Conservation (phyloP, 306 rosid species). For the Cucurbita argyrosperma region DNA sequence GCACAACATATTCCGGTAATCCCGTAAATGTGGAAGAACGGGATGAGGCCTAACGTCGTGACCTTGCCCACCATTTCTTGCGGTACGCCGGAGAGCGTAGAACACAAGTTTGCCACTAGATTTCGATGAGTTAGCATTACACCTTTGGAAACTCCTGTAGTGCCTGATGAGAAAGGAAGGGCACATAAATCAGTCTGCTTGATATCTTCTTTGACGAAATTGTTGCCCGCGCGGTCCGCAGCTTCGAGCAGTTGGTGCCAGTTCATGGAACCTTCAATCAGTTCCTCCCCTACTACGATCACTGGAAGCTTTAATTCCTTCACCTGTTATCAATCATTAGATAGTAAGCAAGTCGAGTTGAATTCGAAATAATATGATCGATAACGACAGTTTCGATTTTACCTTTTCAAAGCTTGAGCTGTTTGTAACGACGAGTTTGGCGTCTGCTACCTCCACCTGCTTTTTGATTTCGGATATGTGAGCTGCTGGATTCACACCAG, state of each 20-base stretch:
- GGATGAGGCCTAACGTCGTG: conserved; percentile 65
- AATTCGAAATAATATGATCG: not conserved
- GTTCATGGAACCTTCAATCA: conserved; percentile 51
- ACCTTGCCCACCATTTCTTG: conserved; percentile 56
- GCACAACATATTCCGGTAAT: conserved; percentile 92
- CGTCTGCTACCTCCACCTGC: conserved; percentile 62
- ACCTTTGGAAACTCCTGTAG: conserved; percentile 85
- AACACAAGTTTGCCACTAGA: conserved; percentile 72
- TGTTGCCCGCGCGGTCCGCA: conserved; percentile 39
- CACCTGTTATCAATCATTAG: conserved; percentile 23
- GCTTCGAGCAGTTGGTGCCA: conserved; percentile 74
- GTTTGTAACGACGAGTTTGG: conserved; percentile 55
- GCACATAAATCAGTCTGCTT: conserved; percentile 71
- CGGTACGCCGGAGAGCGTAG: conserved; percentile 47
- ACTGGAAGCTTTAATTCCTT: conserved; percentile 48
- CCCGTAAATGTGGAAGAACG: conserved; percentile 86
- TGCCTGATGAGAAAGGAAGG: conserved; percentile 91
- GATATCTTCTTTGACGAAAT: conserved; percentile 12
- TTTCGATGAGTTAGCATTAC: conserved; percentile 80
- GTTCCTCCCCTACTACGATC: conserved; percentile 47
- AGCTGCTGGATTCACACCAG: conserved; percentile 70
- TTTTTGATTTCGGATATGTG: conserved; percentile 66
- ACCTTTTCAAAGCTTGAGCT: conserved; percentile 58
- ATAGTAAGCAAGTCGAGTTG: not conserved
- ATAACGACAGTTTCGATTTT: not conserved